Base-by-base conservation (phyloP, 495 filamentous ascomycete genomes). In the Daldinia grandis region DNA sequence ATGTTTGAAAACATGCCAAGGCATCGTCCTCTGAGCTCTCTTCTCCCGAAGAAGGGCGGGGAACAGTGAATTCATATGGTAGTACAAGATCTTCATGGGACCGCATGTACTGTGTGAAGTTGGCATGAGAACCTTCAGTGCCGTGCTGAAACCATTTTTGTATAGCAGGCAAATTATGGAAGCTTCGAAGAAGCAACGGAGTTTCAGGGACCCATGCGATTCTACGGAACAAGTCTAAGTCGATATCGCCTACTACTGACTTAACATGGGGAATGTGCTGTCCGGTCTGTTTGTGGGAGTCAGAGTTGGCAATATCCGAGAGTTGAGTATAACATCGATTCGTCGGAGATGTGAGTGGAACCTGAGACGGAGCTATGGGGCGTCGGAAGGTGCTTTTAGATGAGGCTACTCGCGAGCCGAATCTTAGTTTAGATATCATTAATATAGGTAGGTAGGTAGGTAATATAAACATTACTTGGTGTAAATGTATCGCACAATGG, bases 111-210 rank as follows among this genome's bases (percentile, higher is more conserved):
- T 17, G 35, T 5, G 69, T 10, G 19, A 72, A 72, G 14, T 0
- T 27, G 47, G 38, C 19, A 37, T 33, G 6, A 10, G n/a, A 31
- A 3, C 4, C 51, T 21, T 49, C 21, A 15, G 27, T 3, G 42
- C 24, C 35, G 21, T 33, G 30, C 25, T 56, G 64, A 30, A 72
- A 72, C 69, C 69, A 72, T 28, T 61, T 64, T n/a, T 57, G n/a
- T 14, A 58, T 47, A 15, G 69, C 69, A 40, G 64, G 49, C 2
- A 72, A 50, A 25, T 33, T 54, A 50, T 72, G 60, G 42, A 37
- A 68, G 9, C 28, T 21, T 53, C 15, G 27, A 40, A 68, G 69
- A 15, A 64, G 50, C 7, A 72, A 51, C 3, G 69, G 69, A 7
- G 24, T 55, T 55, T 68, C 31, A 15, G 64, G 60, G 42, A 50